Base-by-base conservation (phyloP, 2,329 filamentous ascomycete genomes). In the Trichoderma sp. region DNA sequence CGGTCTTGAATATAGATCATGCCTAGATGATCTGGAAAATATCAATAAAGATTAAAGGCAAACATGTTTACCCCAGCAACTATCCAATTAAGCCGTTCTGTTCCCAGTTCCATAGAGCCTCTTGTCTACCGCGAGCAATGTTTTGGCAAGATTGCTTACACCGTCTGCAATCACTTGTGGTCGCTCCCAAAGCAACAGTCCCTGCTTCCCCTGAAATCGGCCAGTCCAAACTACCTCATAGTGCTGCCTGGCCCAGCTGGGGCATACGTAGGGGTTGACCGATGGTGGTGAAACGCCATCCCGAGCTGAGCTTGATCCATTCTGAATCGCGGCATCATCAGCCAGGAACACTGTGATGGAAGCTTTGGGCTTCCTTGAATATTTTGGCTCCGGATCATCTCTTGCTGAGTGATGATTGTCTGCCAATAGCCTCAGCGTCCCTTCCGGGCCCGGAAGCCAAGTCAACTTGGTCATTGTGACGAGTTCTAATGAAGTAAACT, bases 361-460 rank as follows among this genome's bases (percentile, higher is more conserved):
- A 8, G 86, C 80, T 65, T 75, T 83, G 1, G 84, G 82, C 73
- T 80, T 85, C 13, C 61, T 72, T 2, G 71, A 64, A 6, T 70
- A 34, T 34, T 72, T 73, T 36, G 74, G 77, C 11, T 28, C 26
- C 12, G 39, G n/a, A 71, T 77, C 73, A 32, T 77, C 74, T 4
- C 70, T 68, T 1, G 76, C 76, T 57, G 82, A 80, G 8, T 76
- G 73, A 47, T 79, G 78, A 17, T 80, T 78, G 43, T 83, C 78
- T 7, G 86, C 82, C 86, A 85, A 88, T 70, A 86, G 91, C 30
- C 89, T 82, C 74, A 91, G 79, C 3, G 85, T 85, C 2, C 85
- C 85, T 76, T 92, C 90, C 0, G 89, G 89, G 0, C 90, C 90
- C 0, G 90, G 90, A 1, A 92, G 79, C 91, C 90, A 92, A 26